A percentile compares a stretch with the other conserved stretches of the same genome.
These are phyloP conservation scores for Penicillium sp. DNA, from an alignment of 2,329 filamentous ascomycete genomes.

Conservation along the genomic window DNA sequence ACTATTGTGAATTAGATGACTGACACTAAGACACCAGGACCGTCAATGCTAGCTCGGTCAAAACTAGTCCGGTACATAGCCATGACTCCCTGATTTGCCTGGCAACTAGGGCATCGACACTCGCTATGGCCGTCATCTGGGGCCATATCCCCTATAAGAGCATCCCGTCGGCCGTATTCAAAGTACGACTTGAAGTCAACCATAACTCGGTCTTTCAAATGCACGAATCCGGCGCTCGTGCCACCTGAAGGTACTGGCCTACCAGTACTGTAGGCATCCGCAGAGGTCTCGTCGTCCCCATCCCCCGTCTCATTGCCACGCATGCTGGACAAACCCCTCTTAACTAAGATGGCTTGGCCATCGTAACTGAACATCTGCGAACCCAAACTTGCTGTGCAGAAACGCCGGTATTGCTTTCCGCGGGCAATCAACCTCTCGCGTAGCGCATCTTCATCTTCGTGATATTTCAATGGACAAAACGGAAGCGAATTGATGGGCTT, in stretches of 20 bases:
- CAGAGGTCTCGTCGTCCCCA: too few relatives aligned
- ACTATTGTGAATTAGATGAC: too few relatives aligned
- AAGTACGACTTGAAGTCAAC: neutral
- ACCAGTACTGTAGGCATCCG: too few relatives aligned
- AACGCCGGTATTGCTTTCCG: neutral
- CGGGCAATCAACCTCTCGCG: neutral
- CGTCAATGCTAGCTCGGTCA: neutral
- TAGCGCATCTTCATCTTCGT: neutral
- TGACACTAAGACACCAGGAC: too few relatives aligned
- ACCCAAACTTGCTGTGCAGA: neutral
- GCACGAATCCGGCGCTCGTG: neutral
- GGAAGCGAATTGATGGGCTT: neutral
- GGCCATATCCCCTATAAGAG: neutral
- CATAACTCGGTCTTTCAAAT: neutral
- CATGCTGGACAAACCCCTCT: neutral
- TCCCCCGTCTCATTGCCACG: too few relatives aligned
- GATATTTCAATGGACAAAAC: neutral
- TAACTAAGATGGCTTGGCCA: neutral
- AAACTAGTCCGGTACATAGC: neutral
- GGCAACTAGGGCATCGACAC: neutral
- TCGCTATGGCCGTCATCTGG: neutral
- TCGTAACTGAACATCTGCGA: neutral
- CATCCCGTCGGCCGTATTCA: neutral
- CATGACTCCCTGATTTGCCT: neutral
- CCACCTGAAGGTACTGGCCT: neutral